A percentile compares a stretch with the other conserved stretches of the same genome.
Evolutionary conservation across 2,329 filamentous ascomycete species (phyloP).

Genomic region (Aspergillus jensenii): DNA sequence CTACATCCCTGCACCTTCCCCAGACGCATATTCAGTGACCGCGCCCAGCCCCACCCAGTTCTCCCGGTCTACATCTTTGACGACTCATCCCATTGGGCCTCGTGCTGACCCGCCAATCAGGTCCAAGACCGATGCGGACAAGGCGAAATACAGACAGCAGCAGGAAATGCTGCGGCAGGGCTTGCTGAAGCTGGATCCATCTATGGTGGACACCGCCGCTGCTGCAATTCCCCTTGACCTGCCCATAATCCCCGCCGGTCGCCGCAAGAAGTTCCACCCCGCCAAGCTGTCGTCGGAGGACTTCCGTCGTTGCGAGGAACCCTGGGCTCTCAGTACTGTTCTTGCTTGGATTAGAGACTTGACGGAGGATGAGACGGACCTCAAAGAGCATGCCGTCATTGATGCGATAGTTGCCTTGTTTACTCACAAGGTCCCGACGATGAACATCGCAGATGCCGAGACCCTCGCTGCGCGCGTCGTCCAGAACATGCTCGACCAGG

Average conservation of each 20-base stretch:
- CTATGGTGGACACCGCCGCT: slow-evolving; percentile 40
- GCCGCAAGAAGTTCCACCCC: slow-evolving; percentile 80
- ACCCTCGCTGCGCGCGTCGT: slow-evolving; percentile 76
- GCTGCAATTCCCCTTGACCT: slow-evolving; percentile 69
- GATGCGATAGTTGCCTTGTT: slow-evolving; percentile 88
- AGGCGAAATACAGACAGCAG: slow-evolving; percentile 54
- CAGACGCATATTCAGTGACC: slow-evolving; percentile 53
- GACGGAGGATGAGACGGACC: slow-evolving; percentile 85
- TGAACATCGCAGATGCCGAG: slow-evolving; percentile 97
- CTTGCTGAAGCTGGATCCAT: slow-evolving; percentile 49
- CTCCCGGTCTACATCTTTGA: slow-evolving; percentile 76
- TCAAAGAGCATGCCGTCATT: slow-evolving; percentile 79
- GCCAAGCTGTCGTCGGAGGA: slow-evolving; percentile 78
- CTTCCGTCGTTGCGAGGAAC: slow-evolving; percentile 80
- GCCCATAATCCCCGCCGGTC: slow-evolving; percentile 76
- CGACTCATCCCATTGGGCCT: slow-evolving; percentile 77
- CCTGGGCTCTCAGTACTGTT: slow-evolving; percentile 90
- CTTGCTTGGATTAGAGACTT: slow-evolving; percentile 83
- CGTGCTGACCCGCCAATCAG: slow-evolving; percentile 77
- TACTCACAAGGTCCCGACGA: slow-evolving; percentile 91
- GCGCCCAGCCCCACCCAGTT: slow-evolving; percentile 51
- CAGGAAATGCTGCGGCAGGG: slow-evolving; percentile 51
- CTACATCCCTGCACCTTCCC: slow-evolving; percentile 36
- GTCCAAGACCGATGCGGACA: slow-evolving; percentile 90
- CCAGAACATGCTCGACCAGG: slow-evolving; percentile 73